These are phyloP conservation scores for Lolium multiflorum DNA, from an alignment of 176 grass and related monocot genomes.

Conservation along the genomic window DNA sequence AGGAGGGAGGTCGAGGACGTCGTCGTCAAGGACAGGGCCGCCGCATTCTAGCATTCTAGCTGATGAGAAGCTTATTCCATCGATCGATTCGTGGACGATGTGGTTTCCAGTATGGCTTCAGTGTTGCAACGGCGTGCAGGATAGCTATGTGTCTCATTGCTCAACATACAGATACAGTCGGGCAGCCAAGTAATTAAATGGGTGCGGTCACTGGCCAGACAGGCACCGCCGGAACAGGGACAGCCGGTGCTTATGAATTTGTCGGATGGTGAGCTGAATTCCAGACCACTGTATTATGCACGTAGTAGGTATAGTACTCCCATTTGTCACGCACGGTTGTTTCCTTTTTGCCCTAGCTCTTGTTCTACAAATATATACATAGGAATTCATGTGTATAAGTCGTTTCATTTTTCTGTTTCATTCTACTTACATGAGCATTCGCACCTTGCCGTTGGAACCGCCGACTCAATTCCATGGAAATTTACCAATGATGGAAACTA, in stretches of 20 bases:
- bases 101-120: too few species aligned
- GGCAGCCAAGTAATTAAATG: neutral
- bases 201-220: neutral
- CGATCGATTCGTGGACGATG: neutral
- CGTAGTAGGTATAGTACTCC: neutral
- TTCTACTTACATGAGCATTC: neutral
- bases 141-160: too few species aligned
- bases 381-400: slow-evolving; percentile 29
- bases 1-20: slow-evolving; percentile 61
- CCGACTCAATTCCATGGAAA: too few species aligned
- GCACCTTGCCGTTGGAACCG: too few species aligned
- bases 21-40: slow-evolving; percentile 63
- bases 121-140: neutral
- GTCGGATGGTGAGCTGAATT: slow-evolving; percentile 11
- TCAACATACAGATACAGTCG: too few species aligned
- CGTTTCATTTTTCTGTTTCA: slow-evolving; percentile 9
- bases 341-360: neutral
- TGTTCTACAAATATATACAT: neutral
- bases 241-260: neutral
- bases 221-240: neutral
- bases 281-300: neutral
- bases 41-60: slow-evolving; percentile 37
- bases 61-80: neutral
- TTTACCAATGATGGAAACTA: too few species aligned
- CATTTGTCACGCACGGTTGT: neutral